Percentiles rank a stretch among this genome's conserved stretches.
Evolutionary conservation across 2,329 filamentous ascomycete genomes (phyloP).

Genomic region (Ustulina deusta): DNA sequence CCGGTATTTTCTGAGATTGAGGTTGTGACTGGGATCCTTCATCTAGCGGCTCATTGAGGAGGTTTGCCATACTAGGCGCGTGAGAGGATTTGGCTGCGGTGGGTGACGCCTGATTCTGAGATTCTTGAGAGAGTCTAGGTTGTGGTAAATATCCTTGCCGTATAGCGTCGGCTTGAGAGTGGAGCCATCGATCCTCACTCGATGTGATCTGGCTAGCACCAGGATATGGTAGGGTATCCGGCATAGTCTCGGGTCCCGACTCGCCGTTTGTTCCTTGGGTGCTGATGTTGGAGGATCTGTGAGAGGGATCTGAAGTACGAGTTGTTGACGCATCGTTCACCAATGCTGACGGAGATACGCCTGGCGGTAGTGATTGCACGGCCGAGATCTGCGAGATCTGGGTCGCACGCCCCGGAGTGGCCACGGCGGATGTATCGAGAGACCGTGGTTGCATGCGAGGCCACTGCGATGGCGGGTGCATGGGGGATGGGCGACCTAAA

Average conservation of each 20-base stretch:
- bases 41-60: conserved; percentile 58
- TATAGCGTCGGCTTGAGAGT: conserved; percentile 69
- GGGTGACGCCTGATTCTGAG: conserved; percentile 52
- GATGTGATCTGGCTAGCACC: conserved; percentile 60
- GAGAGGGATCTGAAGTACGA: conserved; percentile 83
- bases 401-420: conserved; percentile 60
- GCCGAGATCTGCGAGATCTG: conserved; percentile 74
- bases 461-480: conserved; percentile 63
- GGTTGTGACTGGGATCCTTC: conserved; percentile 50
- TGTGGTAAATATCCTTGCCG: conserved; percentile 55
- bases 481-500: conserved; percentile 59
- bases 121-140: conserved; percentile 49
- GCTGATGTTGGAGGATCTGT: conserved; percentile 72
- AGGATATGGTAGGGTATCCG: conserved; percentile 64
- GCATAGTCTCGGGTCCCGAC: conserved; percentile 56
- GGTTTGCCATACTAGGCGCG: conserved; percentile 53
- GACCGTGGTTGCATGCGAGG: conserved; percentile 49
- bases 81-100: conserved; percentile 53
- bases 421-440: conserved; percentile 54
- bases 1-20: conserved; percentile 56
- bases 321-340: conserved; percentile 93
- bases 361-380: conserved; percentile 68
- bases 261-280: conserved; percentile 80
- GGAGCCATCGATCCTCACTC: conserved; percentile 67
- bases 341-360: conserved; percentile 68